A percentile compares a stretch with the other conserved stretches of the same genome.
These are phyloP conservation scores for Tephrocybe sp. DNA, from an alignment of 768 basidiomycete species.

Conservation along the genomic window DNA sequence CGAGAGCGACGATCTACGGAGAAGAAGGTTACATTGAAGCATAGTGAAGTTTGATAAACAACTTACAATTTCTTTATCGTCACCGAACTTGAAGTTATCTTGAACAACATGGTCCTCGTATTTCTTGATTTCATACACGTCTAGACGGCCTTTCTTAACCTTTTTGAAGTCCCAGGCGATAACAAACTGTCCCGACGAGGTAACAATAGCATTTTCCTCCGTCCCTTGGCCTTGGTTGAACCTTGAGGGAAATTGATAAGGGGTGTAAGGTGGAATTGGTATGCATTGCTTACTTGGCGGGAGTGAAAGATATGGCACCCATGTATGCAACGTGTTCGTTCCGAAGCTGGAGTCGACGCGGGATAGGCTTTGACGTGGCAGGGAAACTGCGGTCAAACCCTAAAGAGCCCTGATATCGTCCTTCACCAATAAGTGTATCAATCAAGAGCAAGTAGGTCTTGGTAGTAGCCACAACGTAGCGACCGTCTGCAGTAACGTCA, in stretches of 20 bases:
- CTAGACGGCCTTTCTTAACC: conserved; percentile 87
- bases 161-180: conserved; percentile 97
- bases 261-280: background rate
- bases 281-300: conserved; percentile 67
- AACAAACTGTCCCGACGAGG: conserved; percentile 88
- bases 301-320: conserved; percentile 86
- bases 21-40: conserved; percentile 11
- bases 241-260: conserved; percentile 34
- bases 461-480: conserved; percentile 94
- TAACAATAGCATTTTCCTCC: conserved; percentile 93
- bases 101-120: conserved; percentile 95
- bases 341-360: conserved; percentile 81
- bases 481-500: conserved; percentile 91
- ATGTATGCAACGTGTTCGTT: conserved; percentile 94
- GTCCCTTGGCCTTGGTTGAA: conserved; percentile 91
- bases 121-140: conserved; percentile 95
- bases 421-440: conserved; percentile 92
- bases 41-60: background rate
- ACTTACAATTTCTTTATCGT: conserved; percentile 86
- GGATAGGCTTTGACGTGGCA: conserved; percentile 88
- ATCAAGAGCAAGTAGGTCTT: conserved; percentile 92
- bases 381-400: conserved; percentile 97
- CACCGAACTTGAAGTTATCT: conserved; percentile 97
- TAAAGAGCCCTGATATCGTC: conserved; percentile 74
- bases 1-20: conserved; percentile 84